Evolutionary conservation across 192 early-diverging fungal genomes (phyloP).

Genomic region (Helicostylum pulchrum): DNA sequence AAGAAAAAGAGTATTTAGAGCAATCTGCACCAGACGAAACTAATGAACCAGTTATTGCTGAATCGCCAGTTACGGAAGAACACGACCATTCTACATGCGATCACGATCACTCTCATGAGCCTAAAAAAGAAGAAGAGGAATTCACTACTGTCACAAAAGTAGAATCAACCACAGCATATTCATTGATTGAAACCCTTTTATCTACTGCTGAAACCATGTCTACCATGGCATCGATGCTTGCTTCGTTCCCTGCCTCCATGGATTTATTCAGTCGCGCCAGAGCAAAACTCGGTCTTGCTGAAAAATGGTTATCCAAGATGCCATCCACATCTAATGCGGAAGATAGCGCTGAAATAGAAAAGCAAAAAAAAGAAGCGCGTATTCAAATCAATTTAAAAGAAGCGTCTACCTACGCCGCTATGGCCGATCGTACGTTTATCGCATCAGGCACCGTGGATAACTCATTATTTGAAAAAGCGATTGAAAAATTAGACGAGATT

Average conservation of each 20-base stretch:
- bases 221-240: slow-evolving; percentile 48
- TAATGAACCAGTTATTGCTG: not conserved
- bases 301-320: slow-evolving; percentile 39
- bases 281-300: slow-evolving; percentile 36
- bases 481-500: slow-evolving; percentile 43
- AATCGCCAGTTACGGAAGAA: not conserved
- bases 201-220: slow-evolving; percentile 47
- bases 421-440: slow-evolving; percentile 46
- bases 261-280: slow-evolving; percentile 42
- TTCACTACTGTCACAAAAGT: slow-evolving; percentile 37
- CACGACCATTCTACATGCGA: not conserved
- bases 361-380: slow-evolving; percentile 36
- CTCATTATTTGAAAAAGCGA: slow-evolving; percentile 29
- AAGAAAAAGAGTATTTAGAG: slow-evolving; percentile 43
- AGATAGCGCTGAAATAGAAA: slow-evolving; percentile 20
- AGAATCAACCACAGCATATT: slow-evolving; percentile 38
- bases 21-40: not conserved
- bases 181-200: slow-evolving; percentile 51
- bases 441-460: slow-evolving; percentile 37
- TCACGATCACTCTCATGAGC: not conserved
- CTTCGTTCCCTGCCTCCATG: slow-evolving; percentile 34
- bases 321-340: not conserved
- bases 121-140: slow-evolving; percentile 8
- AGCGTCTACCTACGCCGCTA: slow-evolving; percentile 40
- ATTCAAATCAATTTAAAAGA: slow-evolving; percentile 46